phyloP scores from a whole-genome alignment of 139 green algal genomes.

The Tetratostichococcus sp. region DNA sequence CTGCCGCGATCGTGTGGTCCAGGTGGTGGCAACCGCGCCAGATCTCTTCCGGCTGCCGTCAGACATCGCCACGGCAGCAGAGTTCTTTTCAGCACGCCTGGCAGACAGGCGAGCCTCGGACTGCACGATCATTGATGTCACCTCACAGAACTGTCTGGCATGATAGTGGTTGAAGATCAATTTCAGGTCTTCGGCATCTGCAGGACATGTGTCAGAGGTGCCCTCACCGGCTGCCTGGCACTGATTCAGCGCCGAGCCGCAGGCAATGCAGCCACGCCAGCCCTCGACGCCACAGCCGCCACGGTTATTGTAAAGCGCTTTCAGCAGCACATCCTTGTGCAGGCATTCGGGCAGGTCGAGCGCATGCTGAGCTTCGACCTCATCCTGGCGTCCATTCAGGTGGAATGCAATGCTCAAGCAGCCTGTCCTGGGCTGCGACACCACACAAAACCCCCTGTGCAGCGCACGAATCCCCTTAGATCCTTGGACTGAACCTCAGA shows the following conservation, averaged over 20 bases:
- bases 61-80: slow-evolving; percentile 16
- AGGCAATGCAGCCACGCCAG: neutral
- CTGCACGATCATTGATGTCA: neutral
- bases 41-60: neutral
- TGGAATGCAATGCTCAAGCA: too few species aligned
- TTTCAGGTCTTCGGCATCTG: neutral
- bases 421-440: too few species aligned
- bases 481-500: too few species aligned
- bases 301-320: slow-evolving; percentile 9
- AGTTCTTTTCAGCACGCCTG: slow-evolving; percentile 31
- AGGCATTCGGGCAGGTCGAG: slow-evolving; percentile 25
- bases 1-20: neutral
- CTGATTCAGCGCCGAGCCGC: neutral
- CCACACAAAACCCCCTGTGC: too few species aligned
- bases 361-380: slow-evolving; percentile 29
- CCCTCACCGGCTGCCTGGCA: slow-evolving; percentile 27
- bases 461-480: too few species aligned
- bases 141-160: too few species aligned
- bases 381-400: slow-evolving; percentile 19
- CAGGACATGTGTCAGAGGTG: slow-evolving; percentile 25
- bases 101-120: slow-evolving; percentile 28
- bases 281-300: neutral
- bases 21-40: slow-evolving; percentile 20
- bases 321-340: slow-evolving; percentile 43
- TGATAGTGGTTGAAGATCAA: too few species aligned